Evolutionary conservation across 1,139 yeast genomes (phyloP), one percentile per base, ranked within the genome.

Genomic region (Pichia norvegensis): DNA sequence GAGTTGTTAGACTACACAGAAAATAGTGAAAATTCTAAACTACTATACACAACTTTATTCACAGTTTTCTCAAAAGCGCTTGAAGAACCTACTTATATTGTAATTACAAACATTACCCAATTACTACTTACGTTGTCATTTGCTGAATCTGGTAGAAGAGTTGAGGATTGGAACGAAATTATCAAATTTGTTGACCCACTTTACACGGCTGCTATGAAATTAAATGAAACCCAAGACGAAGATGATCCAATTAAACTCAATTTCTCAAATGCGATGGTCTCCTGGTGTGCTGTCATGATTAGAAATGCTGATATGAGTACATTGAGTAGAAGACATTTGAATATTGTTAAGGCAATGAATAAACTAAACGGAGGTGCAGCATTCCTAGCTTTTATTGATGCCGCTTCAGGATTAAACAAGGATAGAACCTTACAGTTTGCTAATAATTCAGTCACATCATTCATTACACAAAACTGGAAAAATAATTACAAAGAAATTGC

Each of bases 61-160:
- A 51, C 54, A 10, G 46, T 36, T n/a, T 36, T 36, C 4, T n/a
- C 19, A 13, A 36, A 16, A 36, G 9, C 55, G 3, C n/a, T 48
- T 3, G 36, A 33, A n/a, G 41, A 47, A 4, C 41, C 36, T 4
- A 40, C 42, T 21, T 47, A 45, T 31, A 39, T 46, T 17, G 36
- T 27, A 14, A 43, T 58, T 17, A 52, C 58, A 0, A 52, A 56
- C 29, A 44, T 53, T 7, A 39, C 52, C 8, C 67, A 65, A 51
- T 46, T 71, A 3, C 45, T 70, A 38, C 61, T 73, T 0, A 64
- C 80, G 0, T 58, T 81, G 42, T 59, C 72, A 0, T 83, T 81
- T 62, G 79, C 85, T 1, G 88, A 82, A 50, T 78, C 86, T 36
- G 92, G 92, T 55, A 72, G 65, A 50, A 81, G 79, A 55, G 71